phyloP scores from a whole-genome alignment of 2,329 filamentous ascomycete genomes.

The Ceratocystis lukuohia region DNA sequence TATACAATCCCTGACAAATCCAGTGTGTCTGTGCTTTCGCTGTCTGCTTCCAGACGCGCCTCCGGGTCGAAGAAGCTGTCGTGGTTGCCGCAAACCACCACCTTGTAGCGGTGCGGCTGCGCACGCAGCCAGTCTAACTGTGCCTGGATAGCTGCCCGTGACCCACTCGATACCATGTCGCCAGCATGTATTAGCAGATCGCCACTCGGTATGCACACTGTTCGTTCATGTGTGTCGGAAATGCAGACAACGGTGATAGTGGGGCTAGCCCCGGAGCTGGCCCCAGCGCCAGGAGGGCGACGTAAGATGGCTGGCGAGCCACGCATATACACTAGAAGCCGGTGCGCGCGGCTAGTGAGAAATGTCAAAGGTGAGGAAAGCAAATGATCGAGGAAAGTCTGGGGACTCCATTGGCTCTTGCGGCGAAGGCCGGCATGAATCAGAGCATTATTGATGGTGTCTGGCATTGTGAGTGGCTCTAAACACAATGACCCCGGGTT shows the following conservation, averaged over 20 bases:
- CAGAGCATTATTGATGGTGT: conserved; percentile 26
- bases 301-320: conserved; percentile 35
- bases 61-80: conserved; percentile 69
- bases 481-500: neutral
- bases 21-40: conserved; percentile 27
- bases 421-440: conserved; percentile 36
- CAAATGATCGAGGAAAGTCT: conserved; percentile 47
- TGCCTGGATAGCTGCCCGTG: conserved; percentile 58
- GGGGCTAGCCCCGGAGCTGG: conserved; percentile 35
- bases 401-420: conserved; percentile 34
- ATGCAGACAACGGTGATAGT: conserved; percentile 71
- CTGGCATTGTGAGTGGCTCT: conserved; percentile 9
- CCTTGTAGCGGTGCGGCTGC: conserved; percentile 64
- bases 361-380: conserved; percentile 55
- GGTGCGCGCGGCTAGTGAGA: conserved; percentile 49
- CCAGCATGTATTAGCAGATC: conserved; percentile 85
- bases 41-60: conserved; percentile 44
- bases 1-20: conserved; percentile 56
- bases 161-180: conserved; percentile 75
- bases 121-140: conserved; percentile 70
- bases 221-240: conserved; percentile 70
- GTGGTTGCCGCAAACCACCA: conserved; percentile 79
- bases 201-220: conserved; percentile 51
- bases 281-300: conserved; percentile 22
- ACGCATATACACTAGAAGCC: conserved; percentile 51